A percentile compares a stretch with the other conserved stretches of the same genome.
Conservation (phyloP, 1,284 basidiomycete species). For the Austropuccinia psidii region DNA sequence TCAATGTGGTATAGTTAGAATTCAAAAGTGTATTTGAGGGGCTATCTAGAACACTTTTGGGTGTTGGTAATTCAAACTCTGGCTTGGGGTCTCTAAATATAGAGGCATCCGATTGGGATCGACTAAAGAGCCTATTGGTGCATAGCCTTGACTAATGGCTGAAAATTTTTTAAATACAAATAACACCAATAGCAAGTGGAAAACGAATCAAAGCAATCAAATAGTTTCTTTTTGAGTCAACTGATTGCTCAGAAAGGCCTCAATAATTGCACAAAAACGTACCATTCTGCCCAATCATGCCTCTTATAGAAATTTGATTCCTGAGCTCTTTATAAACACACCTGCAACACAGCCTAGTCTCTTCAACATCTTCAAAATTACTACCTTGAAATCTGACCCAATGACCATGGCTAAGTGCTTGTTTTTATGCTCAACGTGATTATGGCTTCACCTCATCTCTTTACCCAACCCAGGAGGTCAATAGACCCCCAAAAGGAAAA, state of each 20-base stretch:
- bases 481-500: no score
- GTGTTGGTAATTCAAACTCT: not conserved
- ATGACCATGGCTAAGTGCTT: not conserved
- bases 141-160: constrained; percentile 33
- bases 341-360: constrained; percentile 8
- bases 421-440: no score
- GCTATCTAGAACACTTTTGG: constrained; percentile 1
- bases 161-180: not conserved
- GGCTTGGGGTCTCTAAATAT: constrained; percentile 17
- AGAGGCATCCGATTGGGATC: constrained; percentile 31
- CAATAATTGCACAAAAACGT: not conserved
- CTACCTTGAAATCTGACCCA: constrained; percentile 10
- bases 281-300: constrained; percentile 34
- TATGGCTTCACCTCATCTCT: no score
- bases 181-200: not conserved
- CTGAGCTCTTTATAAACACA: constrained; percentile 20
- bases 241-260: no score
- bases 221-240: no score
- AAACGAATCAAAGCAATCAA: no score
- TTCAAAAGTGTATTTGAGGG: constrained; percentile 32
- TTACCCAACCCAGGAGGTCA: no score
- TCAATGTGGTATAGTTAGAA: constrained; percentile 23
- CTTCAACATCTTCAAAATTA: not conserved
- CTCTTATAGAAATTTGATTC: constrained; percentile 28
- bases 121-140: constrained; percentile 21